Evolutionary conservation across 2,329 filamentous ascomycete species (phyloP).

Genomic region (Apiospora pterosperma): DNA sequence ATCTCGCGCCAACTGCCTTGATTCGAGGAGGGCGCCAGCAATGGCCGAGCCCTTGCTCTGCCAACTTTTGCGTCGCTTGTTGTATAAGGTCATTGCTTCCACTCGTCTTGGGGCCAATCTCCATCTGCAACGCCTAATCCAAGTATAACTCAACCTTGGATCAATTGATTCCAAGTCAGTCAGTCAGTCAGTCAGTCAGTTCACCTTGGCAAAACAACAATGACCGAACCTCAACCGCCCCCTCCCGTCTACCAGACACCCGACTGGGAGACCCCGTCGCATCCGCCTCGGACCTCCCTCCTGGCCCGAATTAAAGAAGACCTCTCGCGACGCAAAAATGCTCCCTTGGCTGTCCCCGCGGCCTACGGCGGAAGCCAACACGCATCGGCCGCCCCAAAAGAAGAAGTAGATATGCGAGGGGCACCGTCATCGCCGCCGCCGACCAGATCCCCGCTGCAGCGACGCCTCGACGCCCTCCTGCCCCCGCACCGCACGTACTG

Average conservation of each 20-base stretch:
- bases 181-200: too few species aligned
- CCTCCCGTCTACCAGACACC: constrained; percentile 15
- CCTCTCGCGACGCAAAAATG: neutral
- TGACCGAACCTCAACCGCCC: neutral
- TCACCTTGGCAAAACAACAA: neutral
- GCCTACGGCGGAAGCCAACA: neutral
- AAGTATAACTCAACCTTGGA: too few species aligned
- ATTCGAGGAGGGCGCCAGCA: neutral
- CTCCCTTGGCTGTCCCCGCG: neutral
- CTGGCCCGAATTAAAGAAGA: constrained; percentile 3
- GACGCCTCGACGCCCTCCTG: constrained; percentile 17
- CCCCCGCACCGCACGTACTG: constrained; percentile 21
- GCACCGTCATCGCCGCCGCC: neutral
- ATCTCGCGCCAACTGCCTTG: neutral
- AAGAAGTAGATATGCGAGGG: neutral
- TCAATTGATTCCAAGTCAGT: too few species aligned
- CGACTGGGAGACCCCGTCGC: constrained; percentile 12
- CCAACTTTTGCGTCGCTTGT: neutral
- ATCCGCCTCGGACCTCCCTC: constrained; percentile 7
- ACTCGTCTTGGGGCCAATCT: too few species aligned
- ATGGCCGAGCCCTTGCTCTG: neutral
- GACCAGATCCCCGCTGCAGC: constrained; percentile 8
- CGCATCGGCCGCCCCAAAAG: neutral
- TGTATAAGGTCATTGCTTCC: neutral
- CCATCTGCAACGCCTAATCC: neutral